Evolutionary conservation across 73 alveolate genomes (phyloP), one percentile per base, ranked within the genome.

Genomic region (Durusdinium trenchii): DNA sequence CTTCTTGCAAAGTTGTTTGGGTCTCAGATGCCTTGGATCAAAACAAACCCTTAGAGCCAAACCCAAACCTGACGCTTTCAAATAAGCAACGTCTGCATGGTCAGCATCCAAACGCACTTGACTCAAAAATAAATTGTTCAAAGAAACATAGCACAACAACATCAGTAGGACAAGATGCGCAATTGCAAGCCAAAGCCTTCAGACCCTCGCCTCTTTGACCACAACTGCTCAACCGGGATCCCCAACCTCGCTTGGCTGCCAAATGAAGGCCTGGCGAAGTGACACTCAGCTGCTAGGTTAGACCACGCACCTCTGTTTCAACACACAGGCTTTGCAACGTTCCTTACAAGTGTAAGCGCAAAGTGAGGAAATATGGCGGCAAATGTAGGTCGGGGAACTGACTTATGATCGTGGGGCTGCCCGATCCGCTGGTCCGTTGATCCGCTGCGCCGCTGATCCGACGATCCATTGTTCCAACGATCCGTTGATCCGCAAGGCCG

Each of bases 1-100:
- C 91, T 50, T 81, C 91, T 48, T 48, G 71, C 91, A 81, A 81
- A 28, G 91, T 46, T 81, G 48, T 67, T 35, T 48, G 91, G 91
- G 71, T 81, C 50, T 81, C 91, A 50, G 71, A 81, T 3, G 91
- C 91, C 91, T 81, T 36, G n/a, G 20, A 2, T n/a, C 1, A 60
- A 60, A 23, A 60, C n/a, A 2, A 23, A 23, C 18, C 73, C 30
- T 2, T 32, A n/a, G n/a, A n/a, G n/a, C n/a, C n/a, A n/a, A n/a
- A n/a, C n/a, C n/a, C n/a, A n/a, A n/a, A n/a, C n/a, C n/a, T n/a
- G n/a, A 12, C 12, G 32, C 73, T 60, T 32, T 60, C 73, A 23
- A 60, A 60, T 60, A 2, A 23, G n/a, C n/a, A n/a, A 23, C 12
- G 30, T 60, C 73, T 57, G 69, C 69, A 60, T 23, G 30, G 30